phyloP scores from a whole-genome alignment of 2,329 filamentous ascomycete genomes.

The Aspergillus tamarii region DNA sequence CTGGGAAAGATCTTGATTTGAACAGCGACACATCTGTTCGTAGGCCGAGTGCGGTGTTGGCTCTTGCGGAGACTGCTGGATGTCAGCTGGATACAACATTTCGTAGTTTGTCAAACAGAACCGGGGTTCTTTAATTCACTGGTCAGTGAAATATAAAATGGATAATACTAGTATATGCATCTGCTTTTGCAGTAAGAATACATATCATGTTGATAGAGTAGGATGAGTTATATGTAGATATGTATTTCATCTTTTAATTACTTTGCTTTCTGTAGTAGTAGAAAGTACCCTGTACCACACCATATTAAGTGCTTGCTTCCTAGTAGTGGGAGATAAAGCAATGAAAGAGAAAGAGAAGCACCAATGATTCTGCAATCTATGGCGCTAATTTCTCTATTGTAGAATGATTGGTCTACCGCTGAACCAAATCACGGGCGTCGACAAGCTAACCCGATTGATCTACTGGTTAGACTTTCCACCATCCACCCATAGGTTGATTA shows the following conservation, averaged over 20 bases:
- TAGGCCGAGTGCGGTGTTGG: background rate
- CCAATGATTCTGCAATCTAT: background rate
- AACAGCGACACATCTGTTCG: background rate
- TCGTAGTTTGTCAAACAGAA: background rate
- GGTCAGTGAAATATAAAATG: background rate
- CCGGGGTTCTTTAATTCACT: background rate
- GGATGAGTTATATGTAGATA: background rate
- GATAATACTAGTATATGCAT: too few relatives aligned
- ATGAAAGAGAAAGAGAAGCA: background rate
- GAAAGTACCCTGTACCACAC: background rate
- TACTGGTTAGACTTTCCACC: background rate
- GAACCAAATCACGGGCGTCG: background rate
- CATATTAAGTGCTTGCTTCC: too few relatives aligned
- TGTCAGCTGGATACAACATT: background rate
- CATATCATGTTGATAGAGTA: background rate
- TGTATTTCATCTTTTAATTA: background rate
- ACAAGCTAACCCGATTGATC: background rate
- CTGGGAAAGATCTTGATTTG: too few relatives aligned
- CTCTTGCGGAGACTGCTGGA: background rate
- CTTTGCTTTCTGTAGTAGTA: background rate
- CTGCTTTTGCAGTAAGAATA: background rate
- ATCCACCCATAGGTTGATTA: too few relatives aligned
- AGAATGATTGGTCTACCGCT: background rate
- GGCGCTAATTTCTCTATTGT: background rate
- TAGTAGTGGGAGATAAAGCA: too few relatives aligned